A percentile compares a stretch with the other conserved stretches of the same genome.
These are phyloP conservation scores for Metarhizium brunneum DNA, from an alignment of 2,329 filamentous ascomycete species.

Conservation along the genomic window DNA sequence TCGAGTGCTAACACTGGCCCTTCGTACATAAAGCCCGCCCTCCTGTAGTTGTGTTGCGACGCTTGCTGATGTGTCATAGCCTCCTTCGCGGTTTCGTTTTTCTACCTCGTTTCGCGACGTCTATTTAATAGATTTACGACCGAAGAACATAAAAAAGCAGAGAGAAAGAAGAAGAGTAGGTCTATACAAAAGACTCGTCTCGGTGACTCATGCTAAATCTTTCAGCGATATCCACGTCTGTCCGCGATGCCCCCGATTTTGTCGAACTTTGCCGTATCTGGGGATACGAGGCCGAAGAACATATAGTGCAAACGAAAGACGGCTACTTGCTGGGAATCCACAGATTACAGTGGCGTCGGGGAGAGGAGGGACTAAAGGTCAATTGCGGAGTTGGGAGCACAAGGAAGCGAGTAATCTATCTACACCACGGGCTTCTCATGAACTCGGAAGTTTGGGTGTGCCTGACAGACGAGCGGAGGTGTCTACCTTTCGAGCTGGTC, in stretches of 20 bases:
- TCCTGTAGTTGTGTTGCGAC: slow-evolving; percentile 2
- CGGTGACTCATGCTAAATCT: not conserved
- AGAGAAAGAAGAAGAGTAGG: slow-evolving; percentile 56
- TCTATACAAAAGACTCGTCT: slow-evolving; percentile 6
- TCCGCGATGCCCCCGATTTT: slow-evolving; percentile 85
- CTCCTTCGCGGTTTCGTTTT: slow-evolving; percentile 69
- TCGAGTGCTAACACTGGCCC: slow-evolving; percentile 74
- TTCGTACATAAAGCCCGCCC: slow-evolving; percentile 51
- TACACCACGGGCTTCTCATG: slow-evolving; percentile 96
- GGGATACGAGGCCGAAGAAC: slow-evolving; percentile 91
- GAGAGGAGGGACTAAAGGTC: slow-evolving; percentile 70
- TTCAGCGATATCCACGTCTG: slow-evolving; percentile 58
- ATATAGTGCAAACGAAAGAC: slow-evolving; percentile 89
- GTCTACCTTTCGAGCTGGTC: slow-evolving; percentile 79
- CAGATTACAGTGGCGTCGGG: slow-evolving; percentile 71
- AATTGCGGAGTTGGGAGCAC: slow-evolving; percentile 61
- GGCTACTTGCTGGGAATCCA: slow-evolving; percentile 89
- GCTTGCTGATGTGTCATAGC: slow-evolving; percentile 38
- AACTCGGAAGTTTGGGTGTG: slow-evolving; percentile 99
- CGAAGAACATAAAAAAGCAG: slow-evolving; percentile 56
- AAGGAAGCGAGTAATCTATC: slow-evolving; percentile 79
- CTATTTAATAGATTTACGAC: slow-evolving; percentile 74
- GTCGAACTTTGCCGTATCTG: slow-evolving; percentile 86
- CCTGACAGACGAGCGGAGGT: slow-evolving; percentile 75
- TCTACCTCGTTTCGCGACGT: slow-evolving; percentile 71